Evolutionary conservation across 306 rosid species (phyloP), one percentile per base, ranked within the genome.

Genomic region (Rosa lucieae): DNA sequence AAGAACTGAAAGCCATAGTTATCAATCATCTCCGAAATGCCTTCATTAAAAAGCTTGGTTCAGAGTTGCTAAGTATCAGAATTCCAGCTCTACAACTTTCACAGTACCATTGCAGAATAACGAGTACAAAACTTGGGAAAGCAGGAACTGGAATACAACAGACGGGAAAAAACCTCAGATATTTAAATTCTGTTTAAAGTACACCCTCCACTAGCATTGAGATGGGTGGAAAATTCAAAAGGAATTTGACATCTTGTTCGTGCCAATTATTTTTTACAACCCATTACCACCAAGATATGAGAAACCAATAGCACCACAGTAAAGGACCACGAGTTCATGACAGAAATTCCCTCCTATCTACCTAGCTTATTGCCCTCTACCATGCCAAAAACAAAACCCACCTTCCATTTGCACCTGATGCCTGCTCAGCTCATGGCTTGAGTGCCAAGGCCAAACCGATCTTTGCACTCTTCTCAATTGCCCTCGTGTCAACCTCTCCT

Each of bases 401-500:
- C 67, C 79, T 40, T 71, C 73, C 83, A 71, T 9, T 61, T 67
- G 74, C 61, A 82, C 15, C 18, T 40, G 63, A 42, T 10, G 52
- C 52, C 46, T 53, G 23, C 69, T 14, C 77, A 10, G 21, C 44
- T 70, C 79, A 94, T 40, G 99, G 98, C 92, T 95, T 95, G 56
- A 95, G 87, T 2, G 89, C 95, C 90, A 91, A 59, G 15, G 98
- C 98, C 14, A 95, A 84, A 83, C 99, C 99, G 10, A 95, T 85
- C 92, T 92, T 95, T 1, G 97, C 99, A 72, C 91, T 95, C 92
- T 91, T 95, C 23, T 90, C 96, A 9, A 92, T 84, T 44, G 94
- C 97, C 46, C 90, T 81, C 0, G 98, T 88, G 80, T 95, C 97
- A 35, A 92, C 98, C 88, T 91, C 98, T 40, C 97, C 96, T 10